These are phyloP conservation scores for Thymus quinquecostatus DNA, from an alignment of 257 asterid genomes.

Conservation along the genomic window DNA sequence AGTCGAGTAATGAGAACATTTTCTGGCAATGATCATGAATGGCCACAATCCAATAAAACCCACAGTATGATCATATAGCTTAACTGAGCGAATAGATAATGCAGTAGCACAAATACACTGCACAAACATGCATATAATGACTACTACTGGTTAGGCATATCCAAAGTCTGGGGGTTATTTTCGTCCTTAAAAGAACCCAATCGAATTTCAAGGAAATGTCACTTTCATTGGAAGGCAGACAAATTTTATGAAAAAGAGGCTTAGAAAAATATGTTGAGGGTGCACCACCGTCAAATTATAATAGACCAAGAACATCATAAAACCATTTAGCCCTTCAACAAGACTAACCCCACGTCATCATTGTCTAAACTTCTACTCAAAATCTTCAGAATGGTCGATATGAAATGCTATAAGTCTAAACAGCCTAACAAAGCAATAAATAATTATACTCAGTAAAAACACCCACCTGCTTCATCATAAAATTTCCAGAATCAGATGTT, in stretches of 20 bases:
- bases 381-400: constrained; percentile 3
- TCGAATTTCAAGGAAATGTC: neutral
- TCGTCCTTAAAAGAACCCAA: neutral
- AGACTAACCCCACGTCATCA: neutral
- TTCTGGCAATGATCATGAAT: too few species aligned
- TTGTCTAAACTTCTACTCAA: neutral
- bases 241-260: constrained; percentile 1
- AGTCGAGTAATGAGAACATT: constrained; percentile 1
- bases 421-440: constrained; percentile 11
- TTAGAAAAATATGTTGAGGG: neutral
- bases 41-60: neutral
- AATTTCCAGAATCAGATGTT: constrained; percentile 53
- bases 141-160: constrained; percentile 7
- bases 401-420: constrained; percentile 17
- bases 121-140: neutral
- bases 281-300: constrained; percentile 11
- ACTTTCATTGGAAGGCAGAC: neutral
- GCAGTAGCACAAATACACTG: neutral
- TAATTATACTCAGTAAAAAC: neutral
- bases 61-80: neutral
- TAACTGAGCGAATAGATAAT: neutral
- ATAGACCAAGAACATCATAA: constrained; percentile 15
- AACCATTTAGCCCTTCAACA: constrained; percentile 1
- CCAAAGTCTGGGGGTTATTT: neutral
- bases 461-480: constrained; percentile 82